Evolutionary conservation across 2,329 filamentous ascomycete species (phyloP).

Genomic region (Ophiostoma sp.): DNA sequence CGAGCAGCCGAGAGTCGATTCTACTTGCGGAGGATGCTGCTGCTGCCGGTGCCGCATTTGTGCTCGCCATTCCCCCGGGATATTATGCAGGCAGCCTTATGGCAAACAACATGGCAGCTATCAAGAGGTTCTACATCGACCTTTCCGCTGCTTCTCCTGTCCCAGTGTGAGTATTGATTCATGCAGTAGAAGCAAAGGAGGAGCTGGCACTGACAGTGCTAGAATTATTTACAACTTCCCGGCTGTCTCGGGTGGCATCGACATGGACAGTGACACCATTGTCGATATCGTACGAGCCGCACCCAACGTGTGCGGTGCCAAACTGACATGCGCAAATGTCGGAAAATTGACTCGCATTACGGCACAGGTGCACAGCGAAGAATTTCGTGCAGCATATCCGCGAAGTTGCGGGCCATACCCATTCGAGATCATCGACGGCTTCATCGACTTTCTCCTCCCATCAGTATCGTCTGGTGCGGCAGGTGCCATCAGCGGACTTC

Average conservation of each 20-base stretch:
- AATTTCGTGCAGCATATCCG: slow-evolving; percentile 20
- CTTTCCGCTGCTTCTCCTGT: slow-evolving; percentile 31
- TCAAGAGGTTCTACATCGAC: slow-evolving; percentile 33
- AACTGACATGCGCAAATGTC: slow-evolving; percentile 32
- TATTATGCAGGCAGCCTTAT: slow-evolving; percentile 44
- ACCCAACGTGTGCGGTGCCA: slow-evolving; percentile 33
- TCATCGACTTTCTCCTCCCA: slow-evolving; percentile 36
- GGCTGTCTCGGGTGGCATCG: slow-evolving; percentile 30
- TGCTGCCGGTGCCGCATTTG: slow-evolving; percentile 42
- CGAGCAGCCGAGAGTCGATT: slow-evolving; percentile 40
- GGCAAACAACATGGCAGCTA: slow-evolving; percentile 21
- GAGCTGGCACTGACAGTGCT: not conserved
- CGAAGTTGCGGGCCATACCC: slow-evolving; percentile 14
- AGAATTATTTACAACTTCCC: slow-evolving; percentile 35
- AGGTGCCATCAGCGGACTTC: slow-evolving; percentile 27
- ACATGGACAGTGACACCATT: slow-evolving; percentile 33
- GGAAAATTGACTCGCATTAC: slow-evolving; percentile 32
- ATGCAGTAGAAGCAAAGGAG: not conserved
- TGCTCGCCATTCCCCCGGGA: slow-evolving; percentile 42
- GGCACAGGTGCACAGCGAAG: slow-evolving; percentile 23
- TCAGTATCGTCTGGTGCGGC: slow-evolving; percentile 31
- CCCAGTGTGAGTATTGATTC: slow-evolving; percentile 28
- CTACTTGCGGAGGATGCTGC: slow-evolving; percentile 41
- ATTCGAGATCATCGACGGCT: slow-evolving; percentile 34
- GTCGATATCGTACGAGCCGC: slow-evolving; percentile 29